These are phyloP conservation scores for Rhizoclosmatium hyalinum DNA, from an alignment of 371 early-diverging fungal genomes.

Conservation along the genomic window DNA sequence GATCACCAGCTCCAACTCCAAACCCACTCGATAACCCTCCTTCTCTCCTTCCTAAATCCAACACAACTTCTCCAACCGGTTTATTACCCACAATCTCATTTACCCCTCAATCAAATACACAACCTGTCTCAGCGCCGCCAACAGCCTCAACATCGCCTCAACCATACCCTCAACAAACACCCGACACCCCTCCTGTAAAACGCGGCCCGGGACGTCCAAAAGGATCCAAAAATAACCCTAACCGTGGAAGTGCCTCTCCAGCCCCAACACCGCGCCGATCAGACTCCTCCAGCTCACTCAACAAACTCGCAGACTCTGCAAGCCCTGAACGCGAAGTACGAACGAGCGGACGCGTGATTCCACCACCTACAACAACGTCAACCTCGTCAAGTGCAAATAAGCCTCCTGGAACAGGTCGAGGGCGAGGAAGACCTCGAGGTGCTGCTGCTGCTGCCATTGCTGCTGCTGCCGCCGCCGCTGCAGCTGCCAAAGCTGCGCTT, in stretches of 20 bases:
- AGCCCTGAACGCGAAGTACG: not conserved
- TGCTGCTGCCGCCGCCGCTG: not conserved
- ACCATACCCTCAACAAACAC: constrained; percentile 2
- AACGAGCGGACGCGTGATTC: not conserved
- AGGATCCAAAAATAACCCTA: constrained; percentile 28
- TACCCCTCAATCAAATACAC: not conserved
- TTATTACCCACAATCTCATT: not conserved
- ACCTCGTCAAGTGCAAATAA: not conserved
- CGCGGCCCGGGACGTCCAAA: constrained; percentile 35
- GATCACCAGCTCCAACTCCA: constrained; percentile 6
- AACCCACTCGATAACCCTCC: not conserved
- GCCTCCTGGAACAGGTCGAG: not conserved
- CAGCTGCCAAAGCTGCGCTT: not conserved
- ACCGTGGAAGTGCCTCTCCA: not conserved
- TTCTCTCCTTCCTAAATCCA: not conserved
- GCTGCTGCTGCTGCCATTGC: not conserved
- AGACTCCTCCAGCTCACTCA: not conserved
- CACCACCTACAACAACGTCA: not conserved
- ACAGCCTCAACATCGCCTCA: not conserved
- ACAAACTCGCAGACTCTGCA: not conserved
- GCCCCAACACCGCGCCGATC: not conserved
- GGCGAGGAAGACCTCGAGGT: not conserved
- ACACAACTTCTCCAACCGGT: not conserved
- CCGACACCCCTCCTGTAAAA: constrained; percentile 18
- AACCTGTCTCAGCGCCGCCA: not conserved